Percentiles rank a stretch among this genome's conserved stretches.
These are phyloP conservation scores for Gymnopus androsaceus DNA, from an alignment of 1,284 basidiomycete genomes.

Conservation along the genomic window DNA sequence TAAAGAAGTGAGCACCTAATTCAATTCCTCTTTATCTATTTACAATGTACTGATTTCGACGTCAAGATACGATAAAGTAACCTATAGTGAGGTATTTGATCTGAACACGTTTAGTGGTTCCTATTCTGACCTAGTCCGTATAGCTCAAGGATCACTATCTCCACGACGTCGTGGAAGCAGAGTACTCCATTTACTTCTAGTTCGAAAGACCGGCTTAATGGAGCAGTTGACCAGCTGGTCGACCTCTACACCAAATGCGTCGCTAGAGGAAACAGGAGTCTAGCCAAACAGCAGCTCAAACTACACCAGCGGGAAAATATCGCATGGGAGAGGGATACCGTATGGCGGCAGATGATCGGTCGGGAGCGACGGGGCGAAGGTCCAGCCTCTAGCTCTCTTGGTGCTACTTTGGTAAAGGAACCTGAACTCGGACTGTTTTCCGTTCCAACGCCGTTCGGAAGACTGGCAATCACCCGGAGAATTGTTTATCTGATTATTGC, in stretches of 20 bases:
- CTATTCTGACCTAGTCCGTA: conserved; percentile 6
- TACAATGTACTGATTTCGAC: conserved; percentile 8
- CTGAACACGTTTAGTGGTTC: neutral
- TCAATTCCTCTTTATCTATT: conserved; percentile 6
- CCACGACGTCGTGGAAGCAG: conserved; percentile 70
- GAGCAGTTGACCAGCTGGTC: conserved; percentile 63
- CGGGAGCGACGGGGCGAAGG: conserved; percentile 74
- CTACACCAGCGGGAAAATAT: conserved; percentile 91
- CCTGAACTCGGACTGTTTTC: conserved; percentile 53
- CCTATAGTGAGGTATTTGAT: conserved; percentile 66
- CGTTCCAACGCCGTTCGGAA: conserved; percentile 63
- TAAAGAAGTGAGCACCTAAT: conserved; percentile 79
- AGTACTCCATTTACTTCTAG: conserved; percentile 68
- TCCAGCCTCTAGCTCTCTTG: conserved; percentile 42
- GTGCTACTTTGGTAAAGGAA: conserved; percentile 52
- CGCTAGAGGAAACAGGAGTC: conserved; percentile 69
- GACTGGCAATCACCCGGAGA: conserved; percentile 65
- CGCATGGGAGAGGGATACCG: conserved; percentile 92
- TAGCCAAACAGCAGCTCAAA: conserved; percentile 82
- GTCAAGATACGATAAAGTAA: conserved; percentile 91
- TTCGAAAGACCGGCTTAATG: conserved; percentile 68
- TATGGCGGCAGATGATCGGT: conserved; percentile 98
- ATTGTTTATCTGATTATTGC: conserved; percentile 63
- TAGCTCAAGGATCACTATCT: conserved; percentile 86
- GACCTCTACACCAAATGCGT: conserved; percentile 88